Evolutionary conservation across 306 rosid species (phyloP).

Genomic region (Delonix regia): DNA sequence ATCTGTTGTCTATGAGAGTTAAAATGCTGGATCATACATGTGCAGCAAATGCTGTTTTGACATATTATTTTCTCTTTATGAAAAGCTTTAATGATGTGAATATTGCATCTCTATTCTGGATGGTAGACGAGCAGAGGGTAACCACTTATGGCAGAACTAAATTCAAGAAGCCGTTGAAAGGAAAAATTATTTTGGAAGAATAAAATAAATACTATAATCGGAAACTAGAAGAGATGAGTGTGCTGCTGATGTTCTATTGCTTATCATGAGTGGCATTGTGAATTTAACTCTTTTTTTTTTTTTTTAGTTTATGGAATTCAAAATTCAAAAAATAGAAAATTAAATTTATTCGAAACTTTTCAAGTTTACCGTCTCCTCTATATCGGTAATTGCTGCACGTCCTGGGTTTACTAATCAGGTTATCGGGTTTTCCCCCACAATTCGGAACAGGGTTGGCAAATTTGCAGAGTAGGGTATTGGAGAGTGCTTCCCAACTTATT

Average conservation of each 20-base stretch:
- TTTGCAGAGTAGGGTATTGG: too few species aligned
- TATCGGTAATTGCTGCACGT: too few species aligned
- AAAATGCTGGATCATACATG: conserved; percentile 33
- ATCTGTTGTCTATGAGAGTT: conserved; percentile 30
- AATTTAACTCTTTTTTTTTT: neutral
- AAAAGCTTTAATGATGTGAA: conserved; percentile 36
- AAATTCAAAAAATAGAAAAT: neutral
- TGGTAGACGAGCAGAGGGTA: neutral
- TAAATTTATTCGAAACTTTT: neutral
- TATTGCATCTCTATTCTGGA: neutral
- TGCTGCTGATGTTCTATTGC: neutral
- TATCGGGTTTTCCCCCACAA: neutral
- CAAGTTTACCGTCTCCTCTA: neutral
- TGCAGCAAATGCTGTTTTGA: conserved; percentile 37
- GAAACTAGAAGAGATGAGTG: neutral
- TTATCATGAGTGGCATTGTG: neutral
- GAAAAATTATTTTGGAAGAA: neutral
- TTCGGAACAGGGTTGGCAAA: too few species aligned
- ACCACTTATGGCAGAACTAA: neutral
- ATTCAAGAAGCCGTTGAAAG: neutral
- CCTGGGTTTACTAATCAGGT: neutral
- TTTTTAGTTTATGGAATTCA: neutral
- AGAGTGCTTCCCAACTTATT: too few species aligned
- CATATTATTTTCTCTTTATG: conserved; percentile 29
- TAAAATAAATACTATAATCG: neutral